These are phyloP conservation scores for Microstegium vimineum DNA, from an alignment of 176 grass and related monocot species.

Conservation along the genomic window DNA sequence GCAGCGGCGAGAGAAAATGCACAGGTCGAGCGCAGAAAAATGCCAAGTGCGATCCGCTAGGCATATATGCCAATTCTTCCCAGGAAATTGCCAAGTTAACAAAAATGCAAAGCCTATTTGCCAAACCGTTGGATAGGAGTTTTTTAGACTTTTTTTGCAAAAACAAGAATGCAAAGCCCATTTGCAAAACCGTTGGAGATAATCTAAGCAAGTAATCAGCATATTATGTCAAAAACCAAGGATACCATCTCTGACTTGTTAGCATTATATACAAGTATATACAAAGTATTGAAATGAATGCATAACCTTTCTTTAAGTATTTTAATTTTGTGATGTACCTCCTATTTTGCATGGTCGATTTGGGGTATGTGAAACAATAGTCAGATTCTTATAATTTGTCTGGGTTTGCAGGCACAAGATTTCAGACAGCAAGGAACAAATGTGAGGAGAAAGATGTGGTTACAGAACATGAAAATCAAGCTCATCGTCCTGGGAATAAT, in stretches of 20 bases:
- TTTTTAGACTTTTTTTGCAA: too few species aligned
- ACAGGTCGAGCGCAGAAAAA: too few species aligned
- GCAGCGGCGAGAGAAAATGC: too few species aligned
- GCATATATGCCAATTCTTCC: too few species aligned
- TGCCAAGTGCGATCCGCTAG: too few species aligned
- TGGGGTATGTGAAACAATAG: background rate
- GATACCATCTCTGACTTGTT: background rate
- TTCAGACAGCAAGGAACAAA: conserved; percentile 78
- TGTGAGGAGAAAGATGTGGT: conserved; percentile 91
- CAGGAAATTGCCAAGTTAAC: too few species aligned
- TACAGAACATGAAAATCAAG: conserved; percentile 98
- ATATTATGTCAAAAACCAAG: background rate
- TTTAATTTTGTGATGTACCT: background rate
- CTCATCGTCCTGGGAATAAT: conserved; percentile 87
- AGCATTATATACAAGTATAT: background rate
- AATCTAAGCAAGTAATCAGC: background rate
- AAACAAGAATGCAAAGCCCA: too few species aligned
- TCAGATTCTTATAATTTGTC: background rate
- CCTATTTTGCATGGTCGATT: background rate
- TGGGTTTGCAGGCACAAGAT: conserved; percentile 65
- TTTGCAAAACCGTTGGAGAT: too few species aligned
- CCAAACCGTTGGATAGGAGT: too few species aligned
- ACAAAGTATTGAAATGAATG: background rate
- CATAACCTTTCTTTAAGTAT: background rate
- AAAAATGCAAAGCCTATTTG: too few species aligned